Evolutionary conservation across 345 rosid genomes (phyloP).

Genomic region (Draba incana): DNA sequence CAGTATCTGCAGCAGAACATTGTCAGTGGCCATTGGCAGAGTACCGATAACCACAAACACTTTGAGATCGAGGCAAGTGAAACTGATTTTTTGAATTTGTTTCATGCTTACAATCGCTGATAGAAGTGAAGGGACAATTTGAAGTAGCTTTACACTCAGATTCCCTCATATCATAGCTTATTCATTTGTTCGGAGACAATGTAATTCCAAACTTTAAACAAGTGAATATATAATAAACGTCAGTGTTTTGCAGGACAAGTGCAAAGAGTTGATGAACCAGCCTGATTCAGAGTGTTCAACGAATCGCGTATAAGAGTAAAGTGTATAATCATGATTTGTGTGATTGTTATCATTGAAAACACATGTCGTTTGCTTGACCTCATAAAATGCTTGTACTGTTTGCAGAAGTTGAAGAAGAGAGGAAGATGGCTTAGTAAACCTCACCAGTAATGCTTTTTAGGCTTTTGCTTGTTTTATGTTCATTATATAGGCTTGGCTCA

Average conservation of each 20-base stretch:
- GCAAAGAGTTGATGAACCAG: slow-evolving; percentile 37
- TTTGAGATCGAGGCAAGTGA: slow-evolving; percentile 52
- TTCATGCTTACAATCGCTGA: slow-evolving; percentile 18
- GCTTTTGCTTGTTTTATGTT: slow-evolving; percentile 3
- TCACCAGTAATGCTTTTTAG: background rate
- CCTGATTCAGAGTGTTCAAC: slow-evolving; percentile 62
- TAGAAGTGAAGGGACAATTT: background rate
- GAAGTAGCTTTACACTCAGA: background rate
- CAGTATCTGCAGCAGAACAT: slow-evolving; percentile 39
- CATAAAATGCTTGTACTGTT: background rate
- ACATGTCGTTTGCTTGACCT: slow-evolving; percentile 12
- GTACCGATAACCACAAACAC: slow-evolving; percentile 39
- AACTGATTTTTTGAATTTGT: slow-evolving; percentile 14
- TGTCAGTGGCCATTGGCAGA: slow-evolving; percentile 41
- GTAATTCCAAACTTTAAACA: slow-evolving; percentile 3
- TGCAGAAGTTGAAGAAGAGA: background rate
- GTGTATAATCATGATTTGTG: slow-evolving; percentile 29
- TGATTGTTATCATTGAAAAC: slow-evolving; percentile 1
- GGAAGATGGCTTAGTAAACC: background rate
- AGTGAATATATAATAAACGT: slow-evolving; percentile 4
- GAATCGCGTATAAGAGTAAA: slow-evolving; percentile 33
- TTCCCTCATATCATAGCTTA: background rate
- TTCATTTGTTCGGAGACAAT: background rate
- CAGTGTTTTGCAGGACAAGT: slow-evolving; percentile 44
- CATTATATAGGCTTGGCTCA: background rate